phyloP scores from a whole-genome alignment of 2,329 filamentous ascomycete genomes.

The Thielaviopsis punctulata region DNA sequence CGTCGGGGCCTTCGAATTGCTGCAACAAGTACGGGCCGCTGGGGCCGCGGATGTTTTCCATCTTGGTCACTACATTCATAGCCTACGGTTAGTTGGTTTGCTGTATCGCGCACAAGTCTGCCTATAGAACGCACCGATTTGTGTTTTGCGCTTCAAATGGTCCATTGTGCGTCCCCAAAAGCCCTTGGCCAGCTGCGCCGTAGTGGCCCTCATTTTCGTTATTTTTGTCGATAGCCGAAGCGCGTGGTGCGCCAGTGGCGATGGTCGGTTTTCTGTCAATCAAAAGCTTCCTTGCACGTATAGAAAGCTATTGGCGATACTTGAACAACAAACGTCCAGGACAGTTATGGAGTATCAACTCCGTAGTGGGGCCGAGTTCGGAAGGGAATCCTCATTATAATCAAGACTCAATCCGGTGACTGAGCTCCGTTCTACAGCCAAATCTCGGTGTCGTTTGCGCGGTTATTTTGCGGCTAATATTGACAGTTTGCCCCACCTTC shows the following conservation, averaged over 20 bases:
- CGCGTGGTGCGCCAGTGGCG: conserved; percentile 14
- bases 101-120: not conserved
- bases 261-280: not conserved
- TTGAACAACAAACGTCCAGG: not conserved
- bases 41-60: conserved; percentile 51
- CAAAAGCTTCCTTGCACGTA: not conserved
- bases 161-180: conserved; percentile 42
- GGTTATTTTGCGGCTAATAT: not conserved
- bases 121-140: conserved; percentile 28
- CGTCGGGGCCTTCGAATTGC: conserved; percentile 37
- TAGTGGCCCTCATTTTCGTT: conserved; percentile 20
- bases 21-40: conserved; percentile 47
- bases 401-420: not conserved
- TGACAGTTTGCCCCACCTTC: not conserved
- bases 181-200: conserved; percentile 28
- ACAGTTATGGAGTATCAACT: not conserved
- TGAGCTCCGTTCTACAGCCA: not conserved
- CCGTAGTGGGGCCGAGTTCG: not conserved
- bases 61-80: conserved; percentile 37
- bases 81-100: not conserved
- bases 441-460: not conserved
- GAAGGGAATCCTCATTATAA: not conserved
- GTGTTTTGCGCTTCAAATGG: conserved; percentile 39
- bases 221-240: conserved; percentile 17
- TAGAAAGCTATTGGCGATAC: too few species aligned